These are phyloP conservation scores for Aspergillus bertholletiae DNA, from an alignment of 495 filamentous ascomycete genomes.

Conservation along the genomic window DNA sequence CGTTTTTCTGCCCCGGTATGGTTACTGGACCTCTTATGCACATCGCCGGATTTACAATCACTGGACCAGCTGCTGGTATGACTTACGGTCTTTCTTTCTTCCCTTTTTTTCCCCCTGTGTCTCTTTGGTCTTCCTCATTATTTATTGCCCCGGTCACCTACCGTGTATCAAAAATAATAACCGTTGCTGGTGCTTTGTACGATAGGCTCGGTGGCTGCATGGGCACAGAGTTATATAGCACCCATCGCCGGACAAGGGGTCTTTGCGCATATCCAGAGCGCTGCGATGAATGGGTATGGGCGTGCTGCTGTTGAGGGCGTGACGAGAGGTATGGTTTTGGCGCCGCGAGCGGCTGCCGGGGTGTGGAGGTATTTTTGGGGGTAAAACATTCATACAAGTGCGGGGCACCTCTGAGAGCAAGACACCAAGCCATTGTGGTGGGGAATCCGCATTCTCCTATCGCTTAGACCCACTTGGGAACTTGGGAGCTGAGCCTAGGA, in stretches of 20 bases:
- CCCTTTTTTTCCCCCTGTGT: no score
- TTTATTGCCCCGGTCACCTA: background rate
- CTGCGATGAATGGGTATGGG: background rate
- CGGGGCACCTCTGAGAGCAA: no score
- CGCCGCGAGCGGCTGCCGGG: background rate
- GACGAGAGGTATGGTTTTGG: background rate
- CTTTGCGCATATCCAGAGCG: background rate
- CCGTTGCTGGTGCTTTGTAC: background rate
- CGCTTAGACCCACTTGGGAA: no score
- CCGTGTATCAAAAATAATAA: background rate
- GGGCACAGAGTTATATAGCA: background rate
- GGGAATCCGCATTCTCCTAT: no score
- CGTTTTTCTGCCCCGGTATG: background rate
- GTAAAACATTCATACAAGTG: no score
- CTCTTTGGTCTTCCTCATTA: no score
- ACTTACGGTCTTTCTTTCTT: background rate
- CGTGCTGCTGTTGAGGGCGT: background rate
- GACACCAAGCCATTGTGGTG: no score
- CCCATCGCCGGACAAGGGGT: background rate
- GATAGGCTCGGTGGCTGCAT: background rate
- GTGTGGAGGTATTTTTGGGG: background rate
- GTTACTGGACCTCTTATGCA: background rate
- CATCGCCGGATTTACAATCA: background rate
- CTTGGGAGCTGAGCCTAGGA: no score
- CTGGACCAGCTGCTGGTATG: background rate